Evolutionary conservation across 2,329 filamentous ascomycete species (phyloP).

Genomic region (Coniochaeta sp.): DNA sequence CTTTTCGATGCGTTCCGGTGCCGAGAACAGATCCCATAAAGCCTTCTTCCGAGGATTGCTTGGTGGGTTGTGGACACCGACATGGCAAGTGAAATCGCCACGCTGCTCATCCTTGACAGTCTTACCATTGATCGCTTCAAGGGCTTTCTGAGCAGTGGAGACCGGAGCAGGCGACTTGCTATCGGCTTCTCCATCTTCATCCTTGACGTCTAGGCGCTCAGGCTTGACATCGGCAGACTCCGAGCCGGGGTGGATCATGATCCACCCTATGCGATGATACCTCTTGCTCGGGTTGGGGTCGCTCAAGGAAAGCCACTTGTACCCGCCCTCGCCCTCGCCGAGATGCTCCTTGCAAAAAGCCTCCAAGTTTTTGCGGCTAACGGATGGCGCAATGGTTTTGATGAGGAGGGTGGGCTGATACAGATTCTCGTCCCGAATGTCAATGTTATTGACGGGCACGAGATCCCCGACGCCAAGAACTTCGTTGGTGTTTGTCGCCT

Average conservation of each 20-base stretch:
- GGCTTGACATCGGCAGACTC: constrained; percentile 41
- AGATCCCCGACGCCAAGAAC: constrained; percentile 89
- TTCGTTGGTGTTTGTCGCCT: constrained; percentile 85
- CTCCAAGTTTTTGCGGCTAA: constrained; percentile 88
- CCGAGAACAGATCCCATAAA: constrained; percentile 92
- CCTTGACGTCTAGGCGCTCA: constrained; percentile 66
- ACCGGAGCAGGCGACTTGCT: constrained; percentile 44
- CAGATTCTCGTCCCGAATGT: constrained; percentile 82
- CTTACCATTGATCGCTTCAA: constrained; percentile 95
- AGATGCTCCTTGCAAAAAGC: constrained; percentile 91
- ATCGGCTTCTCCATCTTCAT: constrained; percentile 49
- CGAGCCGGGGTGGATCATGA: constrained; percentile 79
- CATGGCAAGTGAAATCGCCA: constrained; percentile 95
- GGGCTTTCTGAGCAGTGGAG: constrained; percentile 72
- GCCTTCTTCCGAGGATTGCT: constrained; percentile 86
- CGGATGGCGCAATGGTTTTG: constrained; percentile 95
- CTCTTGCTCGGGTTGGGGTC: constrained; percentile 96
- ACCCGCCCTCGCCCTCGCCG: constrained; percentile 83
- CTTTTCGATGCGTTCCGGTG: constrained; percentile 86
- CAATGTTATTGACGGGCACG: constrained; percentile 73
- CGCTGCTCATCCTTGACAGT: constrained; percentile 90
- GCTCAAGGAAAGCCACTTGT: constrained; percentile 91
- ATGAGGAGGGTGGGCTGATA: constrained; percentile 90
- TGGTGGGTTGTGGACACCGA: constrained; percentile 89
- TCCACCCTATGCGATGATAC: constrained; percentile 97